Evolutionary conservation across 2,329 filamentous ascomycete species (phyloP).

Genomic region (Alternaria ventricosa): DNA sequence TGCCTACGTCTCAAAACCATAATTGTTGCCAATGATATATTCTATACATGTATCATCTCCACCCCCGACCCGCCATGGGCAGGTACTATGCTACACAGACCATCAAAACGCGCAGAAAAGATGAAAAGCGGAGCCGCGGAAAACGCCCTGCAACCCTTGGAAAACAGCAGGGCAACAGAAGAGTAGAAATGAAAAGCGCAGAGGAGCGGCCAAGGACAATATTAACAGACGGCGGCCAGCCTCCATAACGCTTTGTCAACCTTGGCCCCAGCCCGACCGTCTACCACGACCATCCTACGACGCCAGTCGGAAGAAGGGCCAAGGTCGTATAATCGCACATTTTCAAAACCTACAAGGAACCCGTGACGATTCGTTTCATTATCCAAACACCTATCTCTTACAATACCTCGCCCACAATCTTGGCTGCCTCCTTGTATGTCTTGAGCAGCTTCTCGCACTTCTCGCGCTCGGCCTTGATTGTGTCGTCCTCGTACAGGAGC

Average conservation of each 20-base stretch:
- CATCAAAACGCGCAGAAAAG: conserved; percentile 4
- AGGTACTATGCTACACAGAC: conserved; percentile 24
- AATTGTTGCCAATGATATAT: conserved; percentile 9
- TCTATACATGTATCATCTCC: conserved; percentile 24
- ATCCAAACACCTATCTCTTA: conserved; percentile 28
- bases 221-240: conserved; percentile 23
- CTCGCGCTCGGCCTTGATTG: conserved; percentile 94
- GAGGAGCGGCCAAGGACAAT: conserved; percentile 21
- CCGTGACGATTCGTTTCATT: conserved; percentile 14
- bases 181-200: conserved; percentile 32
- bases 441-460: conserved; percentile 96
- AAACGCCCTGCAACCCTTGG: conserved; percentile 28
- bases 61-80: conserved; percentile 1
- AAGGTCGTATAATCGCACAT: conserved; percentile 9
- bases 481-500: conserved; percentile 95
- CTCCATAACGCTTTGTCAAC: conserved; percentile 8
- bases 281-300: not conserved
- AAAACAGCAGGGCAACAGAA: conserved; percentile 18
- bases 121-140: conserved; percentile 19
- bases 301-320: not conserved
- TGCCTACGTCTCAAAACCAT: not conserved
- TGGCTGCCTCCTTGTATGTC: conserved; percentile 96
- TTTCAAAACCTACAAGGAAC: conserved; percentile 16
- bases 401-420: conserved; percentile 92
- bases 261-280: not conserved